phyloP scores from a whole-genome alignment of 306 rosid species.

The Cicer yamashitae region DNA sequence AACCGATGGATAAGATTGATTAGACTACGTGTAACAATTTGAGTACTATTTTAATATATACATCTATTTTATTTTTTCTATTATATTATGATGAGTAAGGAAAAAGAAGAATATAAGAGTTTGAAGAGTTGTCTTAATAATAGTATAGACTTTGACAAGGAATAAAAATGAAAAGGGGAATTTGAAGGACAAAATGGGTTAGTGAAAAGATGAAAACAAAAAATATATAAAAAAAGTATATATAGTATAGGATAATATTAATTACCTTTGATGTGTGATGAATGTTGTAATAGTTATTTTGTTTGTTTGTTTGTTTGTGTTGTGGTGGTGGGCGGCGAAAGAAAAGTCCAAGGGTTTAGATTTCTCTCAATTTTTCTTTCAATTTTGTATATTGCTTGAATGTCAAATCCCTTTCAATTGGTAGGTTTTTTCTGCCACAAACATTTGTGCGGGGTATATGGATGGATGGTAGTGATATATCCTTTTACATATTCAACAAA shows the following conservation, averaged over 20 bases:
- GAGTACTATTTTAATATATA: too few species aligned
- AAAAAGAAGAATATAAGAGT: constrained; percentile 38
- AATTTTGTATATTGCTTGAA: not conserved
- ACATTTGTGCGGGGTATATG: constrained; percentile 53
- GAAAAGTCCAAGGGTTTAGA: constrained; percentile 49
- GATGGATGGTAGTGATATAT: constrained; percentile 37
- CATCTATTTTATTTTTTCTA: not conserved
- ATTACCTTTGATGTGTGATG: constrained; percentile 1
- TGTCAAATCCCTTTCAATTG: constrained; percentile 59
- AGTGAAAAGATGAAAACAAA: constrained; percentile 28
- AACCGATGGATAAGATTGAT: too few species aligned
- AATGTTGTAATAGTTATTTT: not conserved
- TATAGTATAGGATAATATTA: not conserved
- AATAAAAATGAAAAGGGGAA: constrained; percentile 47
- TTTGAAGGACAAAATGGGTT: constrained; percentile 42
- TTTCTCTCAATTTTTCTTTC: not conserved
- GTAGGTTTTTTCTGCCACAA: constrained; percentile 60
- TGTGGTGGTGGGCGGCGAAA: constrained; percentile 49
- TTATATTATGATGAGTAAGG: constrained; percentile 33
- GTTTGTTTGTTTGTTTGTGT: constrained; percentile 23
- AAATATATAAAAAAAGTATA: not conserved
- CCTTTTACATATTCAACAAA: constrained; percentile 50
- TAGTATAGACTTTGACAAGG: constrained; percentile 35
- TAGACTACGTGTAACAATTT: too few species aligned
- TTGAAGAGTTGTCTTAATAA: constrained; percentile 31